These are phyloP conservation scores for Tolypocladium ovalisporum DNA, from an alignment of 2,329 filamentous ascomycete species.

Conservation along the genomic window DNA sequence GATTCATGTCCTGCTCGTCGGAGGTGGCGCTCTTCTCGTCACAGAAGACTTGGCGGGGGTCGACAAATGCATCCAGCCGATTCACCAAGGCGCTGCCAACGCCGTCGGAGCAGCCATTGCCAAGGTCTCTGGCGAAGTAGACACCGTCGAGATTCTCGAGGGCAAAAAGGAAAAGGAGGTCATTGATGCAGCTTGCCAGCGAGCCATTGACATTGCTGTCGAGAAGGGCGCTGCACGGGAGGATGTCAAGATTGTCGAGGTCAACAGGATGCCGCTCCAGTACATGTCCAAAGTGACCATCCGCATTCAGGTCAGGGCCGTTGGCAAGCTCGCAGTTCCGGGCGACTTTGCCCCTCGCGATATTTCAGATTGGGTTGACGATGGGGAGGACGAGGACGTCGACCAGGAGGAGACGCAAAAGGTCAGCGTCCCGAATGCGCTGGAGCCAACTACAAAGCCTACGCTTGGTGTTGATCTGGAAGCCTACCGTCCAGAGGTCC, in stretches of 20 bases:
- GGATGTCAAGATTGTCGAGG: slow-evolving; percentile 31
- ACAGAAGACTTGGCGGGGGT: slow-evolving; percentile 37
- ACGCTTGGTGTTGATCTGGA: slow-evolving; percentile 18
- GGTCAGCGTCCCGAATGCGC: slow-evolving; percentile 15
- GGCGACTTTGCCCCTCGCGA: slow-evolving; percentile 11
- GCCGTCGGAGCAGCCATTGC: slow-evolving; percentile 50
- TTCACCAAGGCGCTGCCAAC: slow-evolving; percentile 45
- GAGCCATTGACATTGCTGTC: slow-evolving; percentile 18
- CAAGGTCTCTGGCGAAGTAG: slow-evolving; percentile 40
- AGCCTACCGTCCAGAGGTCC: slow-evolving; percentile 18
- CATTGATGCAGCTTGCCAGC: slow-evolving; percentile 26
- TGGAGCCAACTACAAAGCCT: slow-evolving; percentile 18
- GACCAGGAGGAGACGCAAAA: slow-evolving; percentile 16
- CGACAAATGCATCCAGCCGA: slow-evolving; percentile 36
- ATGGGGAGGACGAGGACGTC: slow-evolving; percentile 8
- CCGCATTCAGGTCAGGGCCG: slow-evolving; percentile 21
- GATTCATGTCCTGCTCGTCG: slow-evolving; percentile 43
- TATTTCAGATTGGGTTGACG: background rate
- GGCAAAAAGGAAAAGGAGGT: slow-evolving; percentile 24
- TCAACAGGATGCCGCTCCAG: slow-evolving; percentile 30
- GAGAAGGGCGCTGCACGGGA: slow-evolving; percentile 17
- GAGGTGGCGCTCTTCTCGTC: slow-evolving; percentile 43
- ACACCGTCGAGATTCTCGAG: slow-evolving; percentile 36
- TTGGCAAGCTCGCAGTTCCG: slow-evolving; percentile 20
- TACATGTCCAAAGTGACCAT: slow-evolving; percentile 24